These are phyloP conservation scores for Cerioporus squamosus DNA, from an alignment of 1,284 basidiomycete species.

Conservation along the genomic window DNA sequence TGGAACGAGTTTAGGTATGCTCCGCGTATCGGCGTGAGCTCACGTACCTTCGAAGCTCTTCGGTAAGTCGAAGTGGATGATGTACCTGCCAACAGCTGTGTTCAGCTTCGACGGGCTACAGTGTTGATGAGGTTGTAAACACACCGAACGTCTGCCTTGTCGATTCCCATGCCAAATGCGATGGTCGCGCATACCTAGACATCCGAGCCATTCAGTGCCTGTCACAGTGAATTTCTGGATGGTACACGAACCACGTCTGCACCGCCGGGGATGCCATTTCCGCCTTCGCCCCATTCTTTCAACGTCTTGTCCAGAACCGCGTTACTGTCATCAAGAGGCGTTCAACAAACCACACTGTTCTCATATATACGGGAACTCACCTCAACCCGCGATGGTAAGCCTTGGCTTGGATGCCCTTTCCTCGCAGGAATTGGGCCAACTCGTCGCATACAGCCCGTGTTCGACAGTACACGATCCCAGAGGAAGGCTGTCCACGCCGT, in stretches of 20 bases:
- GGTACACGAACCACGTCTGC: constrained; percentile 61
- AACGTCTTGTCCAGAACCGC: constrained; percentile 61
- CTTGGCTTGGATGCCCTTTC: constrained; percentile 67
- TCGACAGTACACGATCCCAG: constrained; percentile 85
- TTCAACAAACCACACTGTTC: too few relatives aligned
- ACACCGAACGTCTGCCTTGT: constrained; percentile 81
- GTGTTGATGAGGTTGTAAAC: constrained; percentile 21
- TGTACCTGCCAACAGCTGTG: constrained; percentile 50
- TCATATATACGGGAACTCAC: constrained; percentile 36
- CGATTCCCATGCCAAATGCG: constrained; percentile 90
- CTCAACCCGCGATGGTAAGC: constrained; percentile 78
- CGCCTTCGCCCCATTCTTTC: constrained; percentile 64
- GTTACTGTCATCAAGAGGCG: constrained; percentile 37
- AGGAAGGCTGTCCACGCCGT: constrained; percentile 62
- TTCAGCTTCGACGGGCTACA: neutral
- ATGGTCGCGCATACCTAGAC: constrained; percentile 64
- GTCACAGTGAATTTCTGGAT: neutral
- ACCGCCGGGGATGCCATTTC: constrained; percentile 46
- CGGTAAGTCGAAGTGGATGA: constrained; percentile 81
- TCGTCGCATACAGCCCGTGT: constrained; percentile 69
- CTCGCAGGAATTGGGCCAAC: constrained; percentile 62
- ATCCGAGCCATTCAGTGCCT: neutral
- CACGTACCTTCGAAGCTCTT: constrained; percentile 80
- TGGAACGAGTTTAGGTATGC: neutral
- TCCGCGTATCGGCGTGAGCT: neutral